These are phyloP conservation scores for Marasmius sp. DNA, from an alignment of 1,284 basidiomycete genomes.

Conservation along the genomic window DNA sequence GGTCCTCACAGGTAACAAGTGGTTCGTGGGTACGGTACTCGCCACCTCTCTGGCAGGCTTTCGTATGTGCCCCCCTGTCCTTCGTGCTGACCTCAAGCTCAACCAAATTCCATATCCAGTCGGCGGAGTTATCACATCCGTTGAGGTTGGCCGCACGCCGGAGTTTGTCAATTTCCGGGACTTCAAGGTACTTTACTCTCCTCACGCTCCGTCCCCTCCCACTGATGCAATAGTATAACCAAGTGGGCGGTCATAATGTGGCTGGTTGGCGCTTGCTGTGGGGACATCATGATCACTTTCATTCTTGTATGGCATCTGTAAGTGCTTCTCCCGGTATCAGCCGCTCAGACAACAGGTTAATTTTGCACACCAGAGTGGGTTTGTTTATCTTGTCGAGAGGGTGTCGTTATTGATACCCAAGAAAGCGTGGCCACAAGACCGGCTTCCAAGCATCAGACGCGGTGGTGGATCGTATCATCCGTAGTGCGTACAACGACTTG, in stretches of 20 bases:
- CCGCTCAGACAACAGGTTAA: neutral
- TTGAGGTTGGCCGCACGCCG: slow-evolving; percentile 21
- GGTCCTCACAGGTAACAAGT: slow-evolving; percentile 28
- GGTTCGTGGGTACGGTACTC: slow-evolving; percentile 23
- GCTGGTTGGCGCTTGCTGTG: slow-evolving; percentile 29
- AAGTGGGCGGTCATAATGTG: slow-evolving; percentile 27
- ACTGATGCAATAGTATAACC: neutral
- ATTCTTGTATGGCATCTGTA: slow-evolving; percentile 35
- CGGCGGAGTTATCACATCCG: slow-evolving; percentile 27
- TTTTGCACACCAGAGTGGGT: neutral
- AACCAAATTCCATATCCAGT: slow-evolving; percentile 18
- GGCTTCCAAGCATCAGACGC: slow-evolving; percentile 29
- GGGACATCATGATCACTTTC: slow-evolving; percentile 35
- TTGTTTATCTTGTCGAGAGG: neutral
- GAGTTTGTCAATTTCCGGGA: slow-evolving; percentile 31
- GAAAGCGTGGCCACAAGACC: slow-evolving; percentile 39
- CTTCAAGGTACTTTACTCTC: slow-evolving; percentile 23
- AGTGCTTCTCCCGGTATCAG: slow-evolving; percentile 13
- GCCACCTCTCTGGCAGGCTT: slow-evolving; percentile 23
- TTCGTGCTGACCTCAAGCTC: neutral
- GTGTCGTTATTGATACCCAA: neutral
- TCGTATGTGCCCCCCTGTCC: slow-evolving; percentile 12
- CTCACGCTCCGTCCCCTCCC: neutral
- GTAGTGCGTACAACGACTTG: slow-evolving; percentile 30
- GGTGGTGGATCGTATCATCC: slow-evolving; percentile 38